Base-by-base conservation (phyloP, 441 rosid genomes). In the Sinapis alba region DNA sequence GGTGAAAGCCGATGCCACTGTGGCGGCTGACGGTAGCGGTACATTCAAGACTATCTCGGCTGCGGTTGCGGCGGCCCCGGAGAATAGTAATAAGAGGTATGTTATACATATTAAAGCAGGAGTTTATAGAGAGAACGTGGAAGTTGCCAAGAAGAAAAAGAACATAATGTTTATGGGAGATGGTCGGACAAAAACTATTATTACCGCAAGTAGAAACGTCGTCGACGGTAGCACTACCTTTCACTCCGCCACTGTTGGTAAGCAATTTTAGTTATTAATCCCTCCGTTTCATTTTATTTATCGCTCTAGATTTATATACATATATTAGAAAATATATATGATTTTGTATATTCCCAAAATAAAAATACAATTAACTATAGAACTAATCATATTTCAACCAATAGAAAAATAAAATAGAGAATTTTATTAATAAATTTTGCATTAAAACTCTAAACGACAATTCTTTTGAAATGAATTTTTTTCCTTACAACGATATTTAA, bases 181-280 rank as follows among this genome's bases (percentile, higher is more conserved):
- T 62, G 91, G 88, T 32, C 73, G 88, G 73, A 69, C 66, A 1
- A 78, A 58, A 45, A 85, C 91, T 62, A 79, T 85, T 41, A 84
- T 87, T 67, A 87, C 89, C 43, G 89, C 60, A 16, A 85, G 77
- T 53, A 72, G 86, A 53, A 87, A 85, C 16, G 91, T 87, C 15
- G 86, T 82, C 6, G 88, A 87, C 56, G 91, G 91, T 13, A 87
- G 91, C 84, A 87, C 91, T 19, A 87, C 91, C 10, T 87, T 87
- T 78, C 36, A 84, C 73, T 87, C 91, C 1, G 86, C 91, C 30
- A 87, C 91, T 1, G 91, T 87, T 8, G 88, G 89, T 87, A 61
- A 81, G 88, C 51, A 30, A 45, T 21, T 54, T 28, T 61, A 12
- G 32, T 57, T 57, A 6, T 65, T n/a, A n/a, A n/a, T n/a, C n/a